Evolutionary conservation across 257 asterid genomes (phyloP).

Genomic region (Pogostemon cablin): DNA sequence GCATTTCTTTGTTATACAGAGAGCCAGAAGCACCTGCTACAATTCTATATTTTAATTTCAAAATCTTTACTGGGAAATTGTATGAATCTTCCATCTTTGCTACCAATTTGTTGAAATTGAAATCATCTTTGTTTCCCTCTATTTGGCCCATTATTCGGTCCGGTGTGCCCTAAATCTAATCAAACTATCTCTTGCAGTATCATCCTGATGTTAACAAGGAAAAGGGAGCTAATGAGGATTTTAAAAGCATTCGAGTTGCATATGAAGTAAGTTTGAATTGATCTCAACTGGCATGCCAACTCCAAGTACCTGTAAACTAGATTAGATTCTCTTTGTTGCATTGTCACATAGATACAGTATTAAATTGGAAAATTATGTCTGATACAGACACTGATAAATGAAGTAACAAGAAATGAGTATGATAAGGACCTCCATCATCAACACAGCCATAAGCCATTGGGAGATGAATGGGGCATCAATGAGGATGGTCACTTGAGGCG

Average conservation of each 20-base stretch:
- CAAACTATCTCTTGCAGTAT: slow-evolving; percentile 50
- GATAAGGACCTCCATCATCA: slow-evolving; percentile 56
- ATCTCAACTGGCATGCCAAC: slow-evolving; percentile 9
- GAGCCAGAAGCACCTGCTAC: no score
- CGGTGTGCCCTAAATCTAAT: no score
- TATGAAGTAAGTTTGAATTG: slow-evolving; percentile 60
- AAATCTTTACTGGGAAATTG: no score
- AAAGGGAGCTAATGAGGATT: slow-evolving; percentile 64
- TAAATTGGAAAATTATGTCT: slow-evolving; percentile 15
- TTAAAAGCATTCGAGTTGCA: slow-evolving; percentile 79
- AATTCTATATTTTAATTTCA: no score
- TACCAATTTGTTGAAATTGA: no score
- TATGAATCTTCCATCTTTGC: no score
- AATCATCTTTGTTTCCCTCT: no score
- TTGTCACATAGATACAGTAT: not conserved
- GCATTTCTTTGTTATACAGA: no score
- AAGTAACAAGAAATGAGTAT: slow-evolving; percentile 61
- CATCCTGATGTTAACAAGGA: slow-evolving; percentile 95
- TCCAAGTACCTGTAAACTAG: not conserved
- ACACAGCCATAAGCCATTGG: slow-evolving; percentile 41
- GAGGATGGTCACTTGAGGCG: slow-evolving; percentile 52
- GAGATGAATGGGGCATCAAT: slow-evolving; percentile 45
- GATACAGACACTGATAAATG: slow-evolving; percentile 67
- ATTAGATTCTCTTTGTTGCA: slow-evolving; percentile 5
- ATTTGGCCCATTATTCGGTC: no score